Evolutionary conservation across 2,329 filamentous ascomycete species (phyloP).

Genomic region (Aspergillus niger): DNA sequence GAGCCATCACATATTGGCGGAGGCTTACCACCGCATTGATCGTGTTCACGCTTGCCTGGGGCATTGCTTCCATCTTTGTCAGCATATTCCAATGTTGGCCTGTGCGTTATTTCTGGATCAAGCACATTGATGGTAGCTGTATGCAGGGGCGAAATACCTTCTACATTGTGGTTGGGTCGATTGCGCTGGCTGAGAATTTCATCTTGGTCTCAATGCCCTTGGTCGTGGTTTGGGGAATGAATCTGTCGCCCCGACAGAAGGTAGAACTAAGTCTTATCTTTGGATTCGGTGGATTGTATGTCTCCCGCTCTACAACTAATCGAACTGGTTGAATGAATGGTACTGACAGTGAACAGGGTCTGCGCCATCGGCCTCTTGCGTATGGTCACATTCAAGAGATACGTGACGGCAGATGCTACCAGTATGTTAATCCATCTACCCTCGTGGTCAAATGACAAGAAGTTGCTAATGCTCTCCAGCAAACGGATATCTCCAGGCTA

Average conservation of each 20-base stretch:
- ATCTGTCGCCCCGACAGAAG: constrained; percentile 5
- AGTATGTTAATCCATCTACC: not conserved
- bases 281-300: constrained; percentile 9
- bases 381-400: constrained; percentile 5
- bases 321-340: not conserved
- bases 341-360: not conserved
- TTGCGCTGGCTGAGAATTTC: constrained; percentile 9
- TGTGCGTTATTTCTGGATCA: constrained; percentile 2
- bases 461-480: not conserved
- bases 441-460: too few species aligned
- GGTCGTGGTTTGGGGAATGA: constrained; percentile 6
- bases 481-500: not conserved
- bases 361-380: constrained; percentile 10
- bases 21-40: constrained; percentile 4
- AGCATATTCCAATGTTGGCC: constrained; percentile 12
- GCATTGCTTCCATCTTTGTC: constrained; percentile 1
- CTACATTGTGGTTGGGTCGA: not conserved
- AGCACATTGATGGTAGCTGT: constrained; percentile 6
- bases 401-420: not conserved
- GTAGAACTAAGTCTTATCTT: constrained; percentile 5
- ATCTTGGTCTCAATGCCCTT: constrained; percentile 8
- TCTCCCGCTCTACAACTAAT: not conserved
- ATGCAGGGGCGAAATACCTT: not conserved
- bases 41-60: constrained; percentile 10
- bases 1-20: not conserved